These are phyloP conservation scores for Chamaenerion angustifolium DNA, from an alignment of 345 rosid species.

Conservation along the genomic window DNA sequence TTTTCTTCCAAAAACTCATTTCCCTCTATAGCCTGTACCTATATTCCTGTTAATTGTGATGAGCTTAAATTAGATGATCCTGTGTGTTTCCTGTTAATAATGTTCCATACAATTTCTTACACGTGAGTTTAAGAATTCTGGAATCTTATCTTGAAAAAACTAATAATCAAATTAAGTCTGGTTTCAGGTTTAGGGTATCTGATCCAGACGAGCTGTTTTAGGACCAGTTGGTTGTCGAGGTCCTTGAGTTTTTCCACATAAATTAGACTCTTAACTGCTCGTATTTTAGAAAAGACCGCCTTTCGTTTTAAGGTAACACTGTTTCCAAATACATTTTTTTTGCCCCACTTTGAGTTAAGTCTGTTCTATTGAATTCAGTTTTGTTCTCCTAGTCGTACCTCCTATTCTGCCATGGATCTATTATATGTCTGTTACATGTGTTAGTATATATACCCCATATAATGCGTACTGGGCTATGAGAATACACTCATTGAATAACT, in stretches of 20 bases:
- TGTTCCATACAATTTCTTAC: no score
- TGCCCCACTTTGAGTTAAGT: background rate
- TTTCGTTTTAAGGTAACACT: conserved; percentile 5
- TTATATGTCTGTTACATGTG: background rate
- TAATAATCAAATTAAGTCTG: conserved; percentile 5
- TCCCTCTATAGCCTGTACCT: no score
- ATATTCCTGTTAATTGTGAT: no score
- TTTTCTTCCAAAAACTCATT: no score
- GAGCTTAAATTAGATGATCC: no score
- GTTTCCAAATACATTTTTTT: background rate
- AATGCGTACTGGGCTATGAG: no score
- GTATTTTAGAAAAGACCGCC: conserved; percentile 1
- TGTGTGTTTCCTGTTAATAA: no score
- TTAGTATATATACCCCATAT: background rate
- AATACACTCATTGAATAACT: background rate
- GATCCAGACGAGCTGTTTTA: conserved; percentile 8
- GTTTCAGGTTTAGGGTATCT: conserved; percentile 7
- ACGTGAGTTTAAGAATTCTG: no score
- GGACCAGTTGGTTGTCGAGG: conserved; percentile 8
- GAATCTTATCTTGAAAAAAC: background rate
- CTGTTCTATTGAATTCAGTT: background rate
- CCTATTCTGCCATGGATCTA: no score
- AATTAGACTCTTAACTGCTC: background rate
- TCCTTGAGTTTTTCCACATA: conserved; percentile 4
- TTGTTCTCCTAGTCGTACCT: no score